Evolutionary conservation across 1,284 basidiomycete genomes (phyloP), one percentile per base, ranked within the genome.

Genomic region (Malassezia yamatoensis): DNA sequence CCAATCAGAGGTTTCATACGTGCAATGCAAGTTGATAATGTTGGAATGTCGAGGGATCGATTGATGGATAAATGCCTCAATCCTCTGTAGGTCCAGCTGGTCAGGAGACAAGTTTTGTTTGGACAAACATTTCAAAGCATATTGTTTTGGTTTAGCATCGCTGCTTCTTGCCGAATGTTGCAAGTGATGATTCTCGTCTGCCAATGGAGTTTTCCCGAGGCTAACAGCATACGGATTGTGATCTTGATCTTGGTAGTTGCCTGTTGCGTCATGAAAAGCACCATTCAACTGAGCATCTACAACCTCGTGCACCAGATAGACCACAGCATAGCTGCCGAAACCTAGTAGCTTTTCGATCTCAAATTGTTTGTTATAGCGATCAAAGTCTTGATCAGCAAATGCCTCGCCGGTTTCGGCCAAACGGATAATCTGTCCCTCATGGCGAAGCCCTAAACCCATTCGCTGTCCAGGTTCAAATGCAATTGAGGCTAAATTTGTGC

Each of bases 111-210:
- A 48, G 41, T 74, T 66, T 29, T 70, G 64, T 55, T 73, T 96
- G 74, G 87, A 90, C 57, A 98, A 80, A 76, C 90, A 89, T 80
- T 98, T 98, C 78, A 98, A 83, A 16, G 93, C 91, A 75, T 87
- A 98, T 75, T 96, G 85, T 57, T 86, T 56, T 51, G 33, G 60
- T 47, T 24, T 59, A 43, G 32, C 43, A 49, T 2, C 9, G 13
- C 32, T 32, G 13, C 15, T 20, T 13, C 18, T 24, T 39, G 38
- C 38, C 41, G 41, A 55, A 60, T 46, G 55, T 1, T 20, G 24
- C 12, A 45, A 5, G n/a, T 33, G 43, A n/a, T 32, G 21, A 10
- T 20, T 15, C 43, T 5, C 43, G 12, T 45, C 41, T 3, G 41
- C 41, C 21, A 43, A 3, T 13, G 41, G 41, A 5, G 41, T 43